These are phyloP conservation scores for Moesziomyces globuligerus DNA, from an alignment of 1,284 basidiomycete species.

Conservation along the genomic window DNA sequence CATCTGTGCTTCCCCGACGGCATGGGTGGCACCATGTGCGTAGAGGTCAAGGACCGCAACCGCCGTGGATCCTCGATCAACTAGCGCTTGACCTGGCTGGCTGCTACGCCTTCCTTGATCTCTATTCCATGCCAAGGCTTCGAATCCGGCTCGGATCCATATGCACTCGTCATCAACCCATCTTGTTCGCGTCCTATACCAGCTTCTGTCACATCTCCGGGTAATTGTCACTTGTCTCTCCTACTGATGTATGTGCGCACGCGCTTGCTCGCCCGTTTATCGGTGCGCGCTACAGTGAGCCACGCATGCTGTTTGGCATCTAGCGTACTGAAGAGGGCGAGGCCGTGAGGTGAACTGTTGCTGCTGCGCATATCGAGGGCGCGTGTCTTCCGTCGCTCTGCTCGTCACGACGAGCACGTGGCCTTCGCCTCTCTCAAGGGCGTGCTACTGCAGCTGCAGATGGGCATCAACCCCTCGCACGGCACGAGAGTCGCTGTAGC, in stretches of 20 bases:
- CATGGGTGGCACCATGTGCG: conserved; percentile 44
- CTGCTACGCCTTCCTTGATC: neutral
- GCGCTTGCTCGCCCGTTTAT: neutral
- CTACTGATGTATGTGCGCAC: neutral
- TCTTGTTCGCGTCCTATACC: neutral
- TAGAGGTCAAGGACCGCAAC: conserved; percentile 38
- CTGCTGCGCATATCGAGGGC: no score
- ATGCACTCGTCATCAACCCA: neutral
- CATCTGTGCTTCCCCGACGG: conserved; percentile 49
- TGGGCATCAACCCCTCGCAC: no score
- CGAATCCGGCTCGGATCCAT: neutral
- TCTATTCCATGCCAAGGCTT: neutral
- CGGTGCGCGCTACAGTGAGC: neutral
- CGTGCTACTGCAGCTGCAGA: no score
- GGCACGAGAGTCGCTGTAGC: no score
- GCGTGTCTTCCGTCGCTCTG: no score
- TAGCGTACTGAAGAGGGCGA: no score
- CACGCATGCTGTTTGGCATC: no score
- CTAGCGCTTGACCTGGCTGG: neutral
- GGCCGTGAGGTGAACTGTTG: no score
- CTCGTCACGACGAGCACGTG: no score
- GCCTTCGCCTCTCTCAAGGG: no score
- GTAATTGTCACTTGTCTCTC: neutral
- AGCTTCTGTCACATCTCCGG: neutral
- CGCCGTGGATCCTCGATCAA: conserved; percentile 42